Base-by-base conservation (phyloP, 73 alveolate genomes). In the Paramecium biaurelia region DNA sequence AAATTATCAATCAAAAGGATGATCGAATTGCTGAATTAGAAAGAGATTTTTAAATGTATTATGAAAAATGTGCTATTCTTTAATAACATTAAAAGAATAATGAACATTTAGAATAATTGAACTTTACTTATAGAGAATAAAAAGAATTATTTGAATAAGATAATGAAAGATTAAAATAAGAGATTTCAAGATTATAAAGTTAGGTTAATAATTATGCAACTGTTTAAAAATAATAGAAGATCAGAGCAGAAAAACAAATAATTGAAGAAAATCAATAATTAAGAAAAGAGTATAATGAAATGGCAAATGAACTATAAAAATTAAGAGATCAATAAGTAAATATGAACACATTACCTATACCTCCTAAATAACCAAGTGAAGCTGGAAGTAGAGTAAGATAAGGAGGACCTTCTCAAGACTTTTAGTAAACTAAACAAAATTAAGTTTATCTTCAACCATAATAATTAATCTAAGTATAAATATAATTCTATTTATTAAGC, bases 81-180 rank as follows among this genome's bases (percentile, higher is more conserved):
- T 41, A 79, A 79, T 14, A 79, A 6, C 90, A 79, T 79, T 10
- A 79, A 79, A 79, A 41, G 47, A 30, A 43, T 4, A 47, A 21
- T 47, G 90, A 79, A 24, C 63, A 42, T 79, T 43, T 79, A 79
- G 90, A 79, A 45, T 24, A 79, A 7, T 20, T n/a, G 28, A 79
- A 79, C 28, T 79, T 38, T 42, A 24, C 5, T 24, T 45, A 41
- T 26, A 41, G 47, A 34, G 32, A 47, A 79, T 15, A 42, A 43
- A 79, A 79, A 45, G 70, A 41, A 43, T 30, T 79, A 30, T 79
- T 79, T 15, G 90, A 79, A 79, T 42, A 79, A 41, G 70, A 79
- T 3, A 79, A 43, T 42, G 32, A 34, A 24, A 41, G 42, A 79
- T 79, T 24, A 43, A 21, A 47, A 45, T 47, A 79, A 45, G 90